phyloP scores from a whole-genome alignment of 2,329 filamentous ascomycete species.

The Trichoderma asperellum region DNA sequence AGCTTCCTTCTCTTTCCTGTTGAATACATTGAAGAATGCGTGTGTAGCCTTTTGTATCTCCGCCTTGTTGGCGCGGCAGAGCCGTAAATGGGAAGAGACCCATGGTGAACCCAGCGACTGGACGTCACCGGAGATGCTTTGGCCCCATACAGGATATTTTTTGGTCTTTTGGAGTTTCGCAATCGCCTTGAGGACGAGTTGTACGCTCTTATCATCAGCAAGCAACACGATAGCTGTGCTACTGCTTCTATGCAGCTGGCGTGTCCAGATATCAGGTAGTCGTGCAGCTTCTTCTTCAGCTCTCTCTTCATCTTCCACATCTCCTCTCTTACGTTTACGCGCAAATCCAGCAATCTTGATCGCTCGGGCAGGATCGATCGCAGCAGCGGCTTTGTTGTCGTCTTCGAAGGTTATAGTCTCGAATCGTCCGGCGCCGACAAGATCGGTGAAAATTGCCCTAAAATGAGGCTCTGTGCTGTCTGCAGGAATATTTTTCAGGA shows the following conservation, averaged over 20 bases:
- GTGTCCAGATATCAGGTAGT: constrained; percentile 74
- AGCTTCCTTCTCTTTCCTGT: constrained; percentile 67
- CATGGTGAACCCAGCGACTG: constrained; percentile 61
- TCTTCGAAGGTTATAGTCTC: constrained; percentile 77
- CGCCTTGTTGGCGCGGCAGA: constrained; percentile 70
- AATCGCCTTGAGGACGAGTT: constrained; percentile 75
- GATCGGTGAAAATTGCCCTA: constrained; percentile 71
- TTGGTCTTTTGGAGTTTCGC: constrained; percentile 64
- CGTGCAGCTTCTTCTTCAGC: constrained; percentile 59
- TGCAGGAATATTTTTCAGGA: constrained; percentile 85
- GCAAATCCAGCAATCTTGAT: constrained; percentile 42
- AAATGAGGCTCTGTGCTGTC: constrained; percentile 81
- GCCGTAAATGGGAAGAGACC: constrained; percentile 68
- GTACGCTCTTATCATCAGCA: constrained; percentile 79
- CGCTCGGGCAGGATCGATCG: constrained; percentile 55
- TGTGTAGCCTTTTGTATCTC: constrained; percentile 76
- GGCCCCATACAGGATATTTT: constrained; percentile 70
- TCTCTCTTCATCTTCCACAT: constrained; percentile 59
- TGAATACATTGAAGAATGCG: constrained; percentile 84
- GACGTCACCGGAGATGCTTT: constrained; percentile 59
- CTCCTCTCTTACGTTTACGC: constrained; percentile 49
- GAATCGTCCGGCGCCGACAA: constrained; percentile 78
- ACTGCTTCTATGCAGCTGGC: constrained; percentile 71
- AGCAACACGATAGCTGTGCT: constrained; percentile 80
- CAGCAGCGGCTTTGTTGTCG: constrained; percentile 50